Evolutionary conservation across 1,139 yeast species (phyloP).

Genomic region (Scheffersomyces insectosa): DNA sequence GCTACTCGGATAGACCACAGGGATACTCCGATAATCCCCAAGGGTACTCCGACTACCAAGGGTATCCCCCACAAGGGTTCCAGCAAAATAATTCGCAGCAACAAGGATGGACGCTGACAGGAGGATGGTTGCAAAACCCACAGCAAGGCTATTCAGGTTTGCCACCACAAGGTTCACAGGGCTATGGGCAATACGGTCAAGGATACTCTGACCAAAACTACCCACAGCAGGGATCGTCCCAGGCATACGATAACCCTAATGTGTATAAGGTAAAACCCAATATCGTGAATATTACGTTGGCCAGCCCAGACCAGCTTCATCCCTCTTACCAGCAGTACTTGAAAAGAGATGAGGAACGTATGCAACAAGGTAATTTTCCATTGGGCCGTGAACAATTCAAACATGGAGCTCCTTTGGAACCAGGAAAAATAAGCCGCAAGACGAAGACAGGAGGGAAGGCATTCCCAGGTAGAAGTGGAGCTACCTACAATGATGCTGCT

Average conservation of each 20-base stretch:
- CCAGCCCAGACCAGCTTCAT: slow-evolving; percentile 38
- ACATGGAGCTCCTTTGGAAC: slow-evolving; percentile 40
- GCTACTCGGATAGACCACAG: slow-evolving; percentile 2
- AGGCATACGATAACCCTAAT: slow-evolving; percentile 15
- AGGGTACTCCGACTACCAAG: background rate
- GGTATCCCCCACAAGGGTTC: slow-evolving; percentile 1
- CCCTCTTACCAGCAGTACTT: slow-evolving; percentile 40
- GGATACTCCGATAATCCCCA: background rate
- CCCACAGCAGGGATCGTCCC: background rate
- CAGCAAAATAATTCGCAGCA: background rate
- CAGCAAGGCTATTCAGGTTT: slow-evolving; percentile 3
- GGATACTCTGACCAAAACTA: background rate
- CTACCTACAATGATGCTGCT: slow-evolving; percentile 42
- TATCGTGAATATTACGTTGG: slow-evolving; percentile 35
- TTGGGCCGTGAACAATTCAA: slow-evolving; percentile 22
- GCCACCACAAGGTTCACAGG: background rate
- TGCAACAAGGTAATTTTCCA: slow-evolving; percentile 35
- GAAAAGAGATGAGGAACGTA: slow-evolving; percentile 33
- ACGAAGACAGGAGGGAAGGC: slow-evolving; percentile 28
- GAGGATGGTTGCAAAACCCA: too few species aligned
- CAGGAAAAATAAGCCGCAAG: slow-evolving; percentile 24
- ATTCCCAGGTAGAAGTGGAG: slow-evolving; percentile 44
- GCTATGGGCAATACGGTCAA: background rate
- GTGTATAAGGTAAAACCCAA: slow-evolving; percentile 36
- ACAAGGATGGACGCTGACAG: background rate